A percentile compares a stretch with the other conserved stretches of the same genome.
Evolutionary conservation across 2,329 filamentous ascomycete species (phyloP).

Genomic region (Hypoxylon sp.): DNA sequence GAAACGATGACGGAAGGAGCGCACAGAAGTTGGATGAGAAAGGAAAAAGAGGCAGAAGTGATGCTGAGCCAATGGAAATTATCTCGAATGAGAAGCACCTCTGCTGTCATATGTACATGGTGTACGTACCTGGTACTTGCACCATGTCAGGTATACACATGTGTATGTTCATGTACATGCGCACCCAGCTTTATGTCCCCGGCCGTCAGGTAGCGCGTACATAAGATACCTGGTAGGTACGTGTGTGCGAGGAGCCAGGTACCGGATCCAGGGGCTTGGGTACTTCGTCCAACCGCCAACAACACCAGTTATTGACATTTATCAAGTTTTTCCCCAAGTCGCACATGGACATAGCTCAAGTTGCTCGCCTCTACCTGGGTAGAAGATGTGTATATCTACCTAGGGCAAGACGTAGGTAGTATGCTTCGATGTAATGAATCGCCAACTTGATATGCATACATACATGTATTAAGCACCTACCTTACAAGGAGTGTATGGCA

Average conservation of each 20-base stretch:
- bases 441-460: not conserved
- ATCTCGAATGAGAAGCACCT: not conserved
- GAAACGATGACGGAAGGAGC: constrained; percentile 27
- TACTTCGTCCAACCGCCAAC: not conserved
- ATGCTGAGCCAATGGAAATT: constrained; percentile 16
- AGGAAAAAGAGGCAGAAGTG: constrained; percentile 1
- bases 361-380: not conserved
- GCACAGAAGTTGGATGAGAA: constrained; percentile 24
- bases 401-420: too few species aligned
- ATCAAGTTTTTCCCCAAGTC: not conserved
- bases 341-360: not conserved
- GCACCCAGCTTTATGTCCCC: too few species aligned
- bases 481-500: too few species aligned
- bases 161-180: too few species aligned
- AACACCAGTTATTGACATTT: not conserved
- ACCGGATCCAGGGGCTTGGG: not conserved
- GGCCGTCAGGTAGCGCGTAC: too few species aligned
- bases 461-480: too few species aligned
- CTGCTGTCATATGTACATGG: too few species aligned
- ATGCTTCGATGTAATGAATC: not conserved
- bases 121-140: too few species aligned
- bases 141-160: too few species aligned
- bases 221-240: not conserved
- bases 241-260: not conserved
- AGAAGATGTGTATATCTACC: not conserved